Percentiles rank a stretch among this genome's conserved stretches.
phyloP scores from a whole-genome alignment of 129 eudicot species.

The Helichrysum umbraculigerum region DNA sequence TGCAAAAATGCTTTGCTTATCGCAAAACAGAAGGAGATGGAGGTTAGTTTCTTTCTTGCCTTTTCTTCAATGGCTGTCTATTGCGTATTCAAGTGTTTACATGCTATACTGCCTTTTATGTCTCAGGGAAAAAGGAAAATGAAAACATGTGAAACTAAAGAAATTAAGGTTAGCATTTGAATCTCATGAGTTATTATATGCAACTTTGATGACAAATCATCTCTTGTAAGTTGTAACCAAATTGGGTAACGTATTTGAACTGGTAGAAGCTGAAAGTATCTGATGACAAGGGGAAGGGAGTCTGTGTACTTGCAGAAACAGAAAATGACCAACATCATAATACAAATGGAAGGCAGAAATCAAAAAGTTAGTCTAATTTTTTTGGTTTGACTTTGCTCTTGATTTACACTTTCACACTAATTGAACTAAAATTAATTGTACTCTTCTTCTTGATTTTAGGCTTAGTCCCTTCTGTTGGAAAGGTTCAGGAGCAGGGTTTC shows the following conservation, averaged over 20 bases:
- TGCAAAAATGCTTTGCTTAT: slow-evolving; percentile 58
- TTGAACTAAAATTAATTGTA: not conserved
- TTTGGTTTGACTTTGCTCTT: slow-evolving; percentile 4
- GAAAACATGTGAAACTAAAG: slow-evolving; percentile 30
- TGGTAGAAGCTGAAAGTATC: slow-evolving; percentile 37
- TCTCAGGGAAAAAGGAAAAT: slow-evolving; percentile 49
- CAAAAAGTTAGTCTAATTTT: slow-evolving; percentile 45
- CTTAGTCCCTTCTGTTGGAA: slow-evolving; percentile 38
- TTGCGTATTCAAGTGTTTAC: not conserved
- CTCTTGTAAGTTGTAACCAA: slow-evolving; percentile 6
- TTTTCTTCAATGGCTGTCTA: not conserved
- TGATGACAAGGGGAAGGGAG: slow-evolving; percentile 30
- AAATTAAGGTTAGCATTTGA: slow-evolving; percentile 36
- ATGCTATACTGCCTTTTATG: slow-evolving; percentile 6
- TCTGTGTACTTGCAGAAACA: slow-evolving; percentile 24
- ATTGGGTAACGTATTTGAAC: not conserved
- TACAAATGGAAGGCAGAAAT: slow-evolving; percentile 33
- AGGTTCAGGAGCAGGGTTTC: slow-evolving; percentile 38
- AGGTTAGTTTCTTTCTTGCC: slow-evolving; percentile 42
- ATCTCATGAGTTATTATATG: not conserved
- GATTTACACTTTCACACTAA: not conserved
- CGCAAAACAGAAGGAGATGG: slow-evolving; percentile 43
- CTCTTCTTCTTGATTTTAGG: slow-evolving; percentile 32
- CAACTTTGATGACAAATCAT: not conserved
- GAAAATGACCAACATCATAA: slow-evolving; percentile 29